Percentiles rank a stretch among this genome's conserved stretches.
These are phyloP conservation scores for Fusarium acutatum DNA, from an alignment of 2,329 filamentous ascomycete genomes.

Conservation along the genomic window DNA sequence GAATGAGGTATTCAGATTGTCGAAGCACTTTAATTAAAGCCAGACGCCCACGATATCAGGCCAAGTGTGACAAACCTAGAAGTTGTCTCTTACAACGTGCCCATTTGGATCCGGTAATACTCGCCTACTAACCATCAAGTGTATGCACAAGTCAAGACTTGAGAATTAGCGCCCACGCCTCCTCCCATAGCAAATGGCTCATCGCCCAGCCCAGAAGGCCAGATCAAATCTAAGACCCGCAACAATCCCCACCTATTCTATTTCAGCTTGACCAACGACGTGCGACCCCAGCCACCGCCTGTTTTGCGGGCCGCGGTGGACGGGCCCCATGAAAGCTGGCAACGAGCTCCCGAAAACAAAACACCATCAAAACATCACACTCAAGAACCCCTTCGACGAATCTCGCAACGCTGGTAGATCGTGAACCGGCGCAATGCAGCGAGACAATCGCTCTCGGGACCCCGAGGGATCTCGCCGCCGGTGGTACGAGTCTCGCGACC, in stretches of 20 bases:
- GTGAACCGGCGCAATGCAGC: conserved; percentile 57
- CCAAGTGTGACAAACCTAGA: conserved; percentile 12
- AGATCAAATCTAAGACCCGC: conserved; percentile 40
- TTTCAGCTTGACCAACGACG: conserved; percentile 35
- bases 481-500: conserved; percentile 48
- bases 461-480: conserved; percentile 64
- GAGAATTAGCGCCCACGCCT: conserved; percentile 9
- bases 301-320: conserved; percentile 40
- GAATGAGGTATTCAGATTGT: conserved; percentile 30
- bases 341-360: conserved; percentile 42
- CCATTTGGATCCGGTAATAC: background rate
- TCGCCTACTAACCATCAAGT: background rate
- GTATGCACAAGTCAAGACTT: background rate
- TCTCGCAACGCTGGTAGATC: conserved; percentile 34
- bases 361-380: conserved; percentile 40
- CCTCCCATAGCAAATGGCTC: background rate
- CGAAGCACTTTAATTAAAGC: conserved; percentile 19
- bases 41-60: conserved; percentile 11
- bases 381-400: conserved; percentile 13
- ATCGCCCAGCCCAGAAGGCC: conserved; percentile 15
- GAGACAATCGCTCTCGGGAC: conserved; percentile 64
- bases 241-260: conserved; percentile 13
- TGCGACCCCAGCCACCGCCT: conserved; percentile 43
- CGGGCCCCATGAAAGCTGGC: conserved; percentile 39
- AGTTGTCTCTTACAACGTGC: conserved; percentile 22